Base-by-base conservation (phyloP, 2,329 filamentous ascomycete species). In the Nigrospora sphaerica region DNA sequence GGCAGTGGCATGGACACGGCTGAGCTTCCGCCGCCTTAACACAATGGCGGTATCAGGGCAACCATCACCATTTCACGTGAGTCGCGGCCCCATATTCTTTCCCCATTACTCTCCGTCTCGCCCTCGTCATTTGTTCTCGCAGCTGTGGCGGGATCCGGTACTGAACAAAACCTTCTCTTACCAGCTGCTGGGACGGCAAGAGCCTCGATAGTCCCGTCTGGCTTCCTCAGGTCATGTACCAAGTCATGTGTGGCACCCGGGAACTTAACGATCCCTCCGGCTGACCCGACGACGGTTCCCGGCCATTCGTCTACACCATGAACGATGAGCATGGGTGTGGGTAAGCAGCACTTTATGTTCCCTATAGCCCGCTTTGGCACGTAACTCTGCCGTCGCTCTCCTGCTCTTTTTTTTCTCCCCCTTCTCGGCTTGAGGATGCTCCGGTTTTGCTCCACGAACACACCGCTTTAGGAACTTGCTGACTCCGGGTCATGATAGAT, bases 181-280 rank as follows among this genome's bases (percentile, higher is more conserved):
- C 3, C 3, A 68, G 67, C 14, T 49, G 49, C 32, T 55, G 50
- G 52, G 52, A 56, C 12, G 52, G 54, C 16, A 45, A 47, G 34
- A 52, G 55, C 33, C 42, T 48, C 1, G 53, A 56, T 36, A 49
- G 48, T 32, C 44, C 49, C 1, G 57, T 62, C 44, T 52, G 52
- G 44, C 49, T 67, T 31, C 66, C 67, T 31, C 66, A 69, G 55
- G 49, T 69, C 46, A 69, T 69, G 66, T 68, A 66, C 49, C 66
- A 70, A 50, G 59, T 68, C 40, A 68, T 70, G 57, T 68, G 66
- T 50, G 65, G 69, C 49, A 69, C 60, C 0, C 55, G 54, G 36
- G 50, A 52, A 39, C 62, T 60, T 49, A 63, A 62, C 55, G 55
- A 61, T 53, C 46, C 60, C 59, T 54, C 54, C 37, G 62, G 54